Percentiles rank a stretch among this genome's conserved stretches.
Evolutionary conservation across 2,329 filamentous ascomycete genomes (phyloP).

Genomic region (Trichoderma lentiforme): DNA sequence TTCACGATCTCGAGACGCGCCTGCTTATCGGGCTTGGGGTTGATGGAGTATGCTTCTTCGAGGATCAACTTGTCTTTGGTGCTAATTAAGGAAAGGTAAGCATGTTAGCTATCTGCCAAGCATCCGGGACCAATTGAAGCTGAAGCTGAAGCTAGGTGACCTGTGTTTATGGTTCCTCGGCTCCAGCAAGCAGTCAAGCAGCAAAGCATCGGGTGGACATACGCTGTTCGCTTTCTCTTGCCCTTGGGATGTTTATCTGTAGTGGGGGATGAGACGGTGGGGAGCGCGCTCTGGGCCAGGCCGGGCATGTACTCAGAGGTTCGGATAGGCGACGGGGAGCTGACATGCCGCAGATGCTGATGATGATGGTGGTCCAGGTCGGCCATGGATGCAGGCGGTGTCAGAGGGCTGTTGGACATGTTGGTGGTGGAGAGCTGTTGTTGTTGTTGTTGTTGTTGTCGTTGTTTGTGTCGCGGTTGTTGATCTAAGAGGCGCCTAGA

Average conservation of each 20-base stretch:
- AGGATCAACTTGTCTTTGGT: slow-evolving; percentile 86
- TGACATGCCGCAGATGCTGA: slow-evolving; percentile 12
- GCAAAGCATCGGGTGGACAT: slow-evolving; percentile 32
- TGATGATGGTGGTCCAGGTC: slow-evolving; percentile 26
- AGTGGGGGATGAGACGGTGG: slow-evolving; percentile 26
- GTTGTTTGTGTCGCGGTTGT: slow-evolving; percentile 1
- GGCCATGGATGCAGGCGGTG: slow-evolving; percentile 24
- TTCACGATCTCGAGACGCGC: slow-evolving; percentile 80
- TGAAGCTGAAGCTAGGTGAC: slow-evolving; percentile 2
- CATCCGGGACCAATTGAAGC: neutral
- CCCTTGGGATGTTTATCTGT: slow-evolving; percentile 52
- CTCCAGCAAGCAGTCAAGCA: slow-evolving; percentile 8
- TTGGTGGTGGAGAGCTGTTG: neutral
- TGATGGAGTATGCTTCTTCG: slow-evolving; percentile 78
- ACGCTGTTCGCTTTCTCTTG: slow-evolving; percentile 63
- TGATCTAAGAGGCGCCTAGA: slow-evolving; percentile 13
- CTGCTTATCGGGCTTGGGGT: slow-evolving; percentile 88
- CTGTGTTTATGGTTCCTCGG: slow-evolving; percentile 22
- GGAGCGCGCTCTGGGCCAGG: slow-evolving; percentile 17
- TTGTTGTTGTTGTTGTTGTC: neutral
- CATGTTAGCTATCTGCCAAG: neutral
- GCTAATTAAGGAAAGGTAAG: slow-evolving; percentile 41
- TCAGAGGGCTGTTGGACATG: slow-evolving; percentile 26
- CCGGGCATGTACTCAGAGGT: slow-evolving; percentile 18
- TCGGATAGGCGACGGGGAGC: slow-evolving; percentile 24